Conservation (phyloP, 2,329 filamentous ascomycete genomes). For the Coniochaeta sp. region DNA sequence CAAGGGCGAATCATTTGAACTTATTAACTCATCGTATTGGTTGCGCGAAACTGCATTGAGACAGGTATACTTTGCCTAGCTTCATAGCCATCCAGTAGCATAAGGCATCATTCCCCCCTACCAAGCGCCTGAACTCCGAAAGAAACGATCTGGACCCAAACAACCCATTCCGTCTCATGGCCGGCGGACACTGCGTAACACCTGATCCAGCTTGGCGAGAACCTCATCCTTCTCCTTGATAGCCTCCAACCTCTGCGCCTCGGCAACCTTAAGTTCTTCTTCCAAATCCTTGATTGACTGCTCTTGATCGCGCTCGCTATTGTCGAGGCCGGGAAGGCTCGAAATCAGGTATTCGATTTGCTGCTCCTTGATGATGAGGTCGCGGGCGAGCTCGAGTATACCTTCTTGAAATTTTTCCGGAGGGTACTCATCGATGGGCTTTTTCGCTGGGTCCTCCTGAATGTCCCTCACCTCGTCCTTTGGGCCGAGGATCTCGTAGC, state of each 20-base stretch:
- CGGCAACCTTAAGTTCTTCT: slow-evolving; percentile 55
- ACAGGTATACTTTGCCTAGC: background rate
- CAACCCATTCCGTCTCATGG: slow-evolving; percentile 31
- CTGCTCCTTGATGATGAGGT: slow-evolving; percentile 73
- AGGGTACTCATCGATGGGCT: slow-evolving; percentile 53
- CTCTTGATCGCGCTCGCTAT: slow-evolving; percentile 71
- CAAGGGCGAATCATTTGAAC: background rate
- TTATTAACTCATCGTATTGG: background rate
- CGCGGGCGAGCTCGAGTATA: slow-evolving; percentile 65
- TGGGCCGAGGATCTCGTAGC: slow-evolving; percentile 51
- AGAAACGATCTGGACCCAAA: background rate
- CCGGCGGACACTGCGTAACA: slow-evolving; percentile 53
- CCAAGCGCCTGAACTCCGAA: background rate
- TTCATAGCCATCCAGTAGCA: background rate
- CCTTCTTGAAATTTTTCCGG: slow-evolving; percentile 59
- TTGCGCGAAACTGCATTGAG: background rate
- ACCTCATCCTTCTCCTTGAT: slow-evolving; percentile 57
- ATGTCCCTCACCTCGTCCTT: slow-evolving; percentile 52
- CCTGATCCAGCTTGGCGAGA: slow-evolving; percentile 49
- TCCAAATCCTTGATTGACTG: slow-evolving; percentile 58
- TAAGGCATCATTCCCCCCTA: background rate
- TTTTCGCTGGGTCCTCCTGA: slow-evolving; percentile 44
- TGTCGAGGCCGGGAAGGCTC: slow-evolving; percentile 68
- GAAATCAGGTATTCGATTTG: slow-evolving; percentile 75
- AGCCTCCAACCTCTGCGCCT: slow-evolving; percentile 55